These are phyloP conservation scores for Staphylotrichum longicolle DNA, from an alignment of 495 filamentous ascomycete species.

Conservation along the genomic window DNA sequence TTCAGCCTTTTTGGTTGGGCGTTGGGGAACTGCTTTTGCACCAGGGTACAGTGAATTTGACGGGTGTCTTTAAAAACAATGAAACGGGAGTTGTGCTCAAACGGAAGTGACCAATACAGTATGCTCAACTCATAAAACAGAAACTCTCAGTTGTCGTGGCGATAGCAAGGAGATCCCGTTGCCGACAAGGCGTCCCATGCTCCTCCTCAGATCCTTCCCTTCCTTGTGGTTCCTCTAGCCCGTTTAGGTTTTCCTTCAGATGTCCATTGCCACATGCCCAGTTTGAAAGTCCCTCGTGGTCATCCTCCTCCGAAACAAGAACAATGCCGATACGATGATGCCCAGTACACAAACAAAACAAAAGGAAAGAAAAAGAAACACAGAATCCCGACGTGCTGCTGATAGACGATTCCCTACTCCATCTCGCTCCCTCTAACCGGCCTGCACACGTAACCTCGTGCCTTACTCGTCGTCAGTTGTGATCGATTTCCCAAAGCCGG, in stretches of 20 bases:
- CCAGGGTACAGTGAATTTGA: neutral
- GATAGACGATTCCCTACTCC: constrained; percentile 1
- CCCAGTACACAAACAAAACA: constrained; percentile 8
- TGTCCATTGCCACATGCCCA: neutral
- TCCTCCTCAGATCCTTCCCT: neutral
- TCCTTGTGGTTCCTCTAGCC: neutral
- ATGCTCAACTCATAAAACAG: too few species aligned
- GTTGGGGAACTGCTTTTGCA: neutral
- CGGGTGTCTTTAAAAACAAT: too few species aligned
- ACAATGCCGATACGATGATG: constrained; percentile 21
- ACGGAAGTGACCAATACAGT: too few species aligned
- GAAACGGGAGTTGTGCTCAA: too few species aligned
- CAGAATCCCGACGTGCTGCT: constrained; percentile 14
- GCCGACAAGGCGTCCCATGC: neutral
- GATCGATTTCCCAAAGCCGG: too few species aligned
- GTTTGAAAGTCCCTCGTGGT: neutral
- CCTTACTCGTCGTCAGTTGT: too few species aligned
- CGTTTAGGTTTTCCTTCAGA: neutral
- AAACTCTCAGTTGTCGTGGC: neutral
- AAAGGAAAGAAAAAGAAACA: constrained; percentile 10
- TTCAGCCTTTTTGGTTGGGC: neutral
- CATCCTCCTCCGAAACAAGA: constrained; percentile 12
- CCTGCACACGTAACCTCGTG: too few species aligned
- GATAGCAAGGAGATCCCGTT: neutral
- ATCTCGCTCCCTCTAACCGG: neutral